phyloP scores from a whole-genome alignment of 179 eudicot genomes.

The Camellia oleifera region DNA sequence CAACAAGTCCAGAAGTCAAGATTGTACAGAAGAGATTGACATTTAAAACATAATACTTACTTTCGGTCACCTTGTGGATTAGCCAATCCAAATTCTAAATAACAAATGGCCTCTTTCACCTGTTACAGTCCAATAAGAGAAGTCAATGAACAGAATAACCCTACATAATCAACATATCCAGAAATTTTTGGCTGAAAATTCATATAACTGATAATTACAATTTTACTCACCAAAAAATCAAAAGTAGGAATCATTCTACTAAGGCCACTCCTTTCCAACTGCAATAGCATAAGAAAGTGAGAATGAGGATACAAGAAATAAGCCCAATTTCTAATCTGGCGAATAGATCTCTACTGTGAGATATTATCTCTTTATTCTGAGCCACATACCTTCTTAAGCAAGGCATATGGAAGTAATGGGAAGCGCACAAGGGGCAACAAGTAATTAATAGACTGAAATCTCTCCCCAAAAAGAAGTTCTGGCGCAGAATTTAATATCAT shows the following conservation, averaged over 20 bases:
- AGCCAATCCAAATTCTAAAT: conserved; percentile 45
- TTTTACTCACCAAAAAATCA: conserved; percentile 56
- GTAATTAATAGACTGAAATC: conserved; percentile 51
- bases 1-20: background rate
- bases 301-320: background rate
- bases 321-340: background rate
- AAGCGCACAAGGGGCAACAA: conserved; percentile 75
- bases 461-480: conserved; percentile 58
- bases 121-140: conserved; percentile 23
- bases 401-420: conserved; percentile 60
- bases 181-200: conserved; percentile 5
- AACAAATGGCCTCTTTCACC: conserved; percentile 74
- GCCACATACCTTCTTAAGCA: conserved; percentile 69
- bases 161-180: background rate
- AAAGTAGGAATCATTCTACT: conserved; percentile 45
- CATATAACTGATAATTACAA: background rate
- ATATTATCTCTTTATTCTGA: background rate
- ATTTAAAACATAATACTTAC: conserved; percentile 37
- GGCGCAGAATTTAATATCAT: conserved; percentile 51
- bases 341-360: too few species aligned
- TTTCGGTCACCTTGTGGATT: conserved; percentile 43
- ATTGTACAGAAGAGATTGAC: background rate
- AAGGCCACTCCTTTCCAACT: conserved; percentile 72
- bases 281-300: conserved; percentile 28
- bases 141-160: background rate